These are phyloP conservation scores for Colletotrichum tabaci DNA, from an alignment of 2,329 filamentous ascomycete species.

Conservation along the genomic window DNA sequence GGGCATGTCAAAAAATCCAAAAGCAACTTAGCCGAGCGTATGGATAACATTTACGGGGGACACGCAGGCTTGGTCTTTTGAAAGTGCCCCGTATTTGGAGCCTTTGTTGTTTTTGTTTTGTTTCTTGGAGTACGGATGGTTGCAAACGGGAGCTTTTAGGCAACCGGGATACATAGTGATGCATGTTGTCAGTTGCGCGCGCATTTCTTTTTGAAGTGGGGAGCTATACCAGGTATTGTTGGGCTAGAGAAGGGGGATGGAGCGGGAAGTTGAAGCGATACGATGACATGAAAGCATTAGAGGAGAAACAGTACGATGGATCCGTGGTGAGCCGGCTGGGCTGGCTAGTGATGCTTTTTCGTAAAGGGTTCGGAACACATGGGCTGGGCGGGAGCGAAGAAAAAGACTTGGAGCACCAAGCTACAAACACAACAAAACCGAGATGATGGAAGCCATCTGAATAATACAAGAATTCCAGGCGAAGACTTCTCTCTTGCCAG, in stretches of 20 bases:
- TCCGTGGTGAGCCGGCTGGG: conserved; percentile 3
- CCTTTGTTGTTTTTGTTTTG: neutral
- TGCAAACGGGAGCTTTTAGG: conserved; percentile 29
- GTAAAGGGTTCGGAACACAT: conserved; percentile 15
- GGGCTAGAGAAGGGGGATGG: conserved; percentile 17
- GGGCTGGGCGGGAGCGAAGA: conserved; percentile 6
- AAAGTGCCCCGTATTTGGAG: conserved; percentile 14
- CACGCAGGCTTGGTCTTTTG: conserved; percentile 20
- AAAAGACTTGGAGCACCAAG: conserved; percentile 10
- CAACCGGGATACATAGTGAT: conserved; percentile 15
- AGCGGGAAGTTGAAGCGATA: conserved; percentile 11
- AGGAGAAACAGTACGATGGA: conserved; percentile 12
- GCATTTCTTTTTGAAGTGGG: conserved; percentile 21
- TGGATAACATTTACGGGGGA: conserved; percentile 7
- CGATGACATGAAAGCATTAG: conserved; percentile 39
- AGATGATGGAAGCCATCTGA: neutral
- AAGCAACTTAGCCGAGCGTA: conserved; percentile 17
- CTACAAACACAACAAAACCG: neutral
- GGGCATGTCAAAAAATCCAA: conserved; percentile 29
- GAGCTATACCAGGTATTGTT: conserved; percentile 38
- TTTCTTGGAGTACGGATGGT: conserved; percentile 28
- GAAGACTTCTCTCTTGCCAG: too few species aligned
- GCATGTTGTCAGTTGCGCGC: conserved; percentile 28
- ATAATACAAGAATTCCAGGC: too few species aligned
- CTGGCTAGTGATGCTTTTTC: conserved; percentile 25